These are phyloP conservation scores for Populus simonii DNA, from an alignment of 345 rosid species.

Conservation along the genomic window DNA sequence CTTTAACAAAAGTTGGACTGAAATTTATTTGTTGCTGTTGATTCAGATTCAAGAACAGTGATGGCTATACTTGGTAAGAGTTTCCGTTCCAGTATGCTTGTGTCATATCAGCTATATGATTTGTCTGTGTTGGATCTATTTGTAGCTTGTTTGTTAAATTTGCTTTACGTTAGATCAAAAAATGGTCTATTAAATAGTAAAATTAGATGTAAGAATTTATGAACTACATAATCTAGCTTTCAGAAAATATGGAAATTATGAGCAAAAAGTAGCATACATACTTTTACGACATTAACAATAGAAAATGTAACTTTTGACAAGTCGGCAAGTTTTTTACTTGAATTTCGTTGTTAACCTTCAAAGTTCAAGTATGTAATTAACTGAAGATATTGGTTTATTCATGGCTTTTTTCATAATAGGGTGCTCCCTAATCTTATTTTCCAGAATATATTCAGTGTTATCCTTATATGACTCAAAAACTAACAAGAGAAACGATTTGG, in stretches of 20 bases:
- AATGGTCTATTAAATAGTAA: background rate
- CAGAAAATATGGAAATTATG: background rate
- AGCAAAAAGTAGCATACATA: background rate
- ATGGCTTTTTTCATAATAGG: background rate
- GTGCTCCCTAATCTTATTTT: background rate
- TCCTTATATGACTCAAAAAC: background rate
- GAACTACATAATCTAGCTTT: background rate
- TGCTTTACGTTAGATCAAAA: background rate
- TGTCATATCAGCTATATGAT: background rate
- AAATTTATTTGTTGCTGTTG: slow-evolving; percentile 6
- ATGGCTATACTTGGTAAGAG: slow-evolving; percentile 96
- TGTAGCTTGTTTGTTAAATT: background rate
- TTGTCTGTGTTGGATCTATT: background rate
- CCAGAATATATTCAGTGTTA: background rate
- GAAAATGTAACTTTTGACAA: background rate
- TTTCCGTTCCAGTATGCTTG: background rate
- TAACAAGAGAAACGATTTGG: background rate
- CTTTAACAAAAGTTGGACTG: background rate
- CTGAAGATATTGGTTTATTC: background rate
- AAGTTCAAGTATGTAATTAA: background rate
- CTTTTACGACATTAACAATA: background rate
- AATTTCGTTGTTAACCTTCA: background rate
- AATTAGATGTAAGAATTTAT: background rate
- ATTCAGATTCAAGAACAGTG: slow-evolving; percentile 96
- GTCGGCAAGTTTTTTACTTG: background rate